These are phyloP conservation scores for Leucogyrophana mollusca DNA, from an alignment of 768 basidiomycete species.

Conservation along the genomic window DNA sequence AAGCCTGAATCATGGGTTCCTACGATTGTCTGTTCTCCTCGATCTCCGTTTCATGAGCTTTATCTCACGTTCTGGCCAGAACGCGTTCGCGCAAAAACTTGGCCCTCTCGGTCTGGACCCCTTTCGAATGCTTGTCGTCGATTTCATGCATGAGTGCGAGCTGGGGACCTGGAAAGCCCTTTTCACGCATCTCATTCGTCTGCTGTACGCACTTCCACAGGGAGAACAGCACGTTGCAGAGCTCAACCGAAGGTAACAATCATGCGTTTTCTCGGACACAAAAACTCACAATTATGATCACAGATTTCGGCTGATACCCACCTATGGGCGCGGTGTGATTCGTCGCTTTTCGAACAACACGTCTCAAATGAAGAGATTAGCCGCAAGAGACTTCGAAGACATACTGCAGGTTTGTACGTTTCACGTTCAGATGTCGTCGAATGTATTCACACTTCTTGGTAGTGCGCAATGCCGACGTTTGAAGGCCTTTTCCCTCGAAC, in stretches of 20 bases:
- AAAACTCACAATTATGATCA: neutral
- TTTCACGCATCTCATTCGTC: conserved; percentile 32
- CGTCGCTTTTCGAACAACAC: conserved; percentile 16
- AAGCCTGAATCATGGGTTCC: neutral
- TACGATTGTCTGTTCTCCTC: neutral
- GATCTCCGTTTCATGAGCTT: neutral
- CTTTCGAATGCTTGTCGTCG: conserved; percentile 27
- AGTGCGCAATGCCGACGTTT: conserved; percentile 36
- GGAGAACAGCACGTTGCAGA: conserved; percentile 14
- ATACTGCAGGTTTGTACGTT: conserved; percentile 18
- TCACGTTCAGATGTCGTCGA: neutral
- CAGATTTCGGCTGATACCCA: conserved; percentile 18
- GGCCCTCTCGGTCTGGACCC: conserved; percentile 14
- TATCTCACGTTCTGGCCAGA: conserved; percentile 20
- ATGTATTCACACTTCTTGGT: neutral
- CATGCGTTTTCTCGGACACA: neutral
- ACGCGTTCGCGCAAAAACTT: conserved; percentile 27
- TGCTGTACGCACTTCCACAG: conserved; percentile 18
- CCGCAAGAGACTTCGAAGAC: conserved; percentile 23
- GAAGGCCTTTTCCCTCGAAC: conserved; percentile 32
- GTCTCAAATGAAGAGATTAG: conserved; percentile 22
- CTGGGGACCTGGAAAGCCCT: conserved; percentile 35
- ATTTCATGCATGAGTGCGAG: conserved; percentile 38
- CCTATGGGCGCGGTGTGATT: conserved; percentile 23
- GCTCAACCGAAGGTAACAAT: conserved; percentile 24